Evolutionary conservation across 345 rosid genomes (phyloP), one percentile per base, ranked within the genome.

Genomic region (Corymbia maculata): DNA sequence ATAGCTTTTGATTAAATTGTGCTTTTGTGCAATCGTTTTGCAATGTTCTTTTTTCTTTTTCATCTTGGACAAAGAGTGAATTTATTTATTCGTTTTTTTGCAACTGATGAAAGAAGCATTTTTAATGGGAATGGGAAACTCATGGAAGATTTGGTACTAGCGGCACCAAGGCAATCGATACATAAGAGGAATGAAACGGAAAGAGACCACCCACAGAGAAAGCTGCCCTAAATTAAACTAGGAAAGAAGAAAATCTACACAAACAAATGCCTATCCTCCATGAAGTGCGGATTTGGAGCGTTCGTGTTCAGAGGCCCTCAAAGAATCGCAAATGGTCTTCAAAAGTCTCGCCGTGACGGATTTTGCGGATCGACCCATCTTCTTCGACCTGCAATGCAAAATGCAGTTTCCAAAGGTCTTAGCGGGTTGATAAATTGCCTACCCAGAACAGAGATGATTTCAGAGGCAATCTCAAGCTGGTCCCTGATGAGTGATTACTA

Each of bases 71-170:
- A 12, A 28, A 85, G 88, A 66, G 52, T 53, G 85, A 52, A 32
- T 13, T 32, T 88, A 19, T 70, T n/a, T 21, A 52, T 57, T 51
- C 49, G 75, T 79, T 82, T 53, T n/a, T 13, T 66, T 24, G 32
- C 14, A 52, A 88, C 84, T 89, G 51, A 86, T 80, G 70, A 64
- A 80, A 98, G 99, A 97, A 96, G 99, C 89, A 95, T 98, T 86
- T 98, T 98, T 90, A 98, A 97, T 90, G 99, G 99, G 61, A 97
- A 97, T 52, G 99, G 99, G 52, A 97, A 98, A 93, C 93, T 91
- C 47, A 89, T 98, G 95, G 99, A 95, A 87, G 98, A 98, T 89
- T 95, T 98, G 94, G 97, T 95, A 85, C 89, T 98, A 89, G 99
- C 99, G 42, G 79, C 2, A 30, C 14, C 79, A 4, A 66, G 10